These are phyloP conservation scores for Sphaerulina vaccinii DNA, from an alignment of 2,329 filamentous ascomycete species.

Conservation along the genomic window DNA sequence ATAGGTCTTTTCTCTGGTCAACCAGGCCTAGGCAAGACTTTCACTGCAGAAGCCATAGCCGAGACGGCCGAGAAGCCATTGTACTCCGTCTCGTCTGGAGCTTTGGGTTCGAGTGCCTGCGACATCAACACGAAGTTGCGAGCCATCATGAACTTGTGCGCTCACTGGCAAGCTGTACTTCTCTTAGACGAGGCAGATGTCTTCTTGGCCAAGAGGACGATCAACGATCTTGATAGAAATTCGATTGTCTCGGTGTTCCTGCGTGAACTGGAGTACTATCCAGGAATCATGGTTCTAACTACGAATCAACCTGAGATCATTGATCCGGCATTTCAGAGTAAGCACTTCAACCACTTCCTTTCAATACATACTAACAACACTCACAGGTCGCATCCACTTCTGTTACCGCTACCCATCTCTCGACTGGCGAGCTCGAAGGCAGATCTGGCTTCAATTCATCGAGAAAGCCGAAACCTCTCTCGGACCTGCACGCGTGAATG, in stretches of 20 bases:
- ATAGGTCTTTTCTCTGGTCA: conserved; percentile 13
- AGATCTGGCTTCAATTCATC: conserved; percentile 10
- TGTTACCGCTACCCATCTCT: conserved; percentile 75
- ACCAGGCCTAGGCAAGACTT: conserved; percentile 31
- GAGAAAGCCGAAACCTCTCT: background rate
- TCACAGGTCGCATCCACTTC: conserved; percentile 66
- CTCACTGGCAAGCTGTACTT: conserved; percentile 31
- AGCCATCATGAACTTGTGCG: conserved; percentile 18
- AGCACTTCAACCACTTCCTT: conserved; percentile 56
- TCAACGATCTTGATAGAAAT: conserved; percentile 79
- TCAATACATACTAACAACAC: conserved; percentile 60
- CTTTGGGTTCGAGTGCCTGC: conserved; percentile 14
- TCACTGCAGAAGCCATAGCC: conserved; percentile 15
- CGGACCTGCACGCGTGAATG: background rate
- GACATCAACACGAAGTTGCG: conserved; percentile 20
- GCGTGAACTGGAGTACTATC: conserved; percentile 81
- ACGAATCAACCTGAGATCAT: conserved; percentile 14
- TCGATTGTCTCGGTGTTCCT: conserved; percentile 81
- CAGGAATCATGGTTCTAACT: conserved; percentile 62
- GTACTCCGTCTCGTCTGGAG: conserved; percentile 4
- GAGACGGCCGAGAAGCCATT: conserved; percentile 7
- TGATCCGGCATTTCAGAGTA: conserved; percentile 16
- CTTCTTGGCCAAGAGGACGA: conserved; percentile 59
- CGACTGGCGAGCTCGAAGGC: background rate
- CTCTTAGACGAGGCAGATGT: conserved; percentile 43